Evolutionary conservation across 495 filamentous ascomycete genomes (phyloP).

Genomic region (Daldinia grandis): DNA sequence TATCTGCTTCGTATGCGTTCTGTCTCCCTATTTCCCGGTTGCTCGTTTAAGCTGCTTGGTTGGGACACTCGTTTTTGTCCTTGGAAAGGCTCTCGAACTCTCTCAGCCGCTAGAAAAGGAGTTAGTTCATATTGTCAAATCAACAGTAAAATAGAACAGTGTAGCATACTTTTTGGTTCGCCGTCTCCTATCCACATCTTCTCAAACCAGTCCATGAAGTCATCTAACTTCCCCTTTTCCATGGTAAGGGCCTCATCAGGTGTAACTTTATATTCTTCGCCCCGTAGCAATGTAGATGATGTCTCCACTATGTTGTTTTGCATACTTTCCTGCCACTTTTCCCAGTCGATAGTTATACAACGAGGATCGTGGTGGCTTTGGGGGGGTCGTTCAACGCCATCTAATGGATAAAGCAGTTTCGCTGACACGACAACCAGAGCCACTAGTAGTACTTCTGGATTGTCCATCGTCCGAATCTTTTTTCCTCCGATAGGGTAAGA

Average conservation of each 20-base stretch:
- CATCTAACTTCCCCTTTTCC: constrained; percentile 72
- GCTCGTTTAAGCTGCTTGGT: neutral
- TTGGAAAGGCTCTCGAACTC: constrained; percentile 29
- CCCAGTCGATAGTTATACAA: constrained; percentile 73
- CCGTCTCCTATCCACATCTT: constrained; percentile 69
- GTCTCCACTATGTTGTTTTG: constrained; percentile 35
- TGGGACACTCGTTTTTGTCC: constrained; percentile 16
- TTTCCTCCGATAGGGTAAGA: constrained; percentile 56
- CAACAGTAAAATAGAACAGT: neutral
- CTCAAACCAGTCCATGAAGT: constrained; percentile 91
- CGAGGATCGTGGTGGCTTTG: constrained; percentile 65
- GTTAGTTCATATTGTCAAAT: constrained; percentile 4
- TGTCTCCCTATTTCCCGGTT: neutral
- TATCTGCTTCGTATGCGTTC: constrained; percentile 16
- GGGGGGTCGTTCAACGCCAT: constrained; percentile 66
- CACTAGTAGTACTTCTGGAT: constrained; percentile 79
- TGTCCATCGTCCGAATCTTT: constrained; percentile 47
- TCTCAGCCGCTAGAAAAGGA: constrained; percentile 24
- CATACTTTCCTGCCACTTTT: constrained; percentile 69
- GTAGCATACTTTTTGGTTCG: constrained; percentile 51
- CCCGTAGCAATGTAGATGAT: constrained; percentile 15
- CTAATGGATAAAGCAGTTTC: constrained; percentile 82
- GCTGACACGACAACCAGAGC: constrained; percentile 76
- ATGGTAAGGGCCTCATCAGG: constrained; percentile 76
- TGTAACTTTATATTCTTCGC: constrained; percentile 57